Base-by-base conservation (phyloP, 2,329 filamentous ascomycete species). In the Aspergillus tanneri region DNA sequence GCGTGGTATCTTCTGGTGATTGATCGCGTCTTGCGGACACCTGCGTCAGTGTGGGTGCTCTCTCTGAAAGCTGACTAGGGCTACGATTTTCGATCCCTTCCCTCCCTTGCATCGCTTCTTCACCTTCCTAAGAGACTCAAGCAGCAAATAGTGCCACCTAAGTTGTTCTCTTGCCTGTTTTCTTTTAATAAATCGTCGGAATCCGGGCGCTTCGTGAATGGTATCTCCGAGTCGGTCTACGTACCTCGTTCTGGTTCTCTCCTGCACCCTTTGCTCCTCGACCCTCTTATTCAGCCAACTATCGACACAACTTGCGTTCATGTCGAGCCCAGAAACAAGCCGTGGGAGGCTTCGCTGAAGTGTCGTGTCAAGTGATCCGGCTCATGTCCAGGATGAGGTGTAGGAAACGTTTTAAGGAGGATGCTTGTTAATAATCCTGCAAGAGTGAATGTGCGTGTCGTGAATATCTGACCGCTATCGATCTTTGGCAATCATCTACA, bases 371-470 rank as follows among this genome's bases (percentile, higher is more conserved):
- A 52, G 41, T 49, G 51, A 46, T 47, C 52, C 52, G 57, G 55
- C 45, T 51, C 53, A 52, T 47, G 59, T 62, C 62, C 69, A 72
- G 70, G 63, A 72, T 72, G 71, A 65, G 68, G 69, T 69, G 66
- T 70, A 68, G 67, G 63, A 73, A 71, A 70, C 68, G 70, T 49
- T 67, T 64, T 55, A 72, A 69, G 62, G 61, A 66, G 61, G 62
- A 69, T 69, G 66, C 64, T 66, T 66, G 63, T 67, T 67, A 64
- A 62, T 60, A 61, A 62, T 55, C 49, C 59, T 50, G 56, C 55
- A 55, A 59, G 51, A 61, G 48, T 54, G 53, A 60, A 54, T 52
- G 47, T 55, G 45, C 48, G 45, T 60, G 43, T 55, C 48, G 55
- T 56, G 50, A 56, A 50, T 53, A 23, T 51, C 46, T 50, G 52